Evolutionary conservation across 345 rosid genomes (phyloP), one percentile per base, ranked within the genome.

Genomic region (Salix arbutifolia): DNA sequence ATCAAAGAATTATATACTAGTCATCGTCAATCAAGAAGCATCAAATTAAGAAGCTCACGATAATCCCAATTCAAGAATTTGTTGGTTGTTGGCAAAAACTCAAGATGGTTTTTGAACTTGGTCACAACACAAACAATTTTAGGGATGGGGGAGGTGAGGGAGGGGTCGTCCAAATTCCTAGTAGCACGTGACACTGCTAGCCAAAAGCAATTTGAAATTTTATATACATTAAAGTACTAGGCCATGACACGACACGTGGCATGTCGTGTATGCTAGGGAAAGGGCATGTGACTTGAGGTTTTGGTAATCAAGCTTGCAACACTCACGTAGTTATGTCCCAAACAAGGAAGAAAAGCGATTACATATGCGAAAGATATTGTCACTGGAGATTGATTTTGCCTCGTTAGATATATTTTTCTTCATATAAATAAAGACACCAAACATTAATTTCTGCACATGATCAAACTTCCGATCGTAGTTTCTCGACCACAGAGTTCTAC

Each of bases 241-340:
- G 30, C 8, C 30, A 78, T 9, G 44, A 40, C 44, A 40, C 11
- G 44, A 40, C 44, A 40, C 44, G 44, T 40, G 44, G 74, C 90
- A 16, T 90, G 89, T 86, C 89, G 77, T 85, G 88, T 86, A 79
- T 66, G 75, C 72, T 11, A 81, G 82, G 75, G 82, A 75, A 83
- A 72, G 26, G 62, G 83, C 91, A 87, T 86, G 90, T 88, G 90
- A 83, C 26, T 52, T 37, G 44, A 40, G 44, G 44, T 40, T 40
- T 40, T 6, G 44, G 11, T 9, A 40, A 40, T 40, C 44, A 71
- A 67, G 50, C 46, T 69, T 56, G 75, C 69, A 72, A 68, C 84
- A 66, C 83, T 85, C 87, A 78, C 87, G 86, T 72, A 85, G 82
- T 77, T 79, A 69, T 84, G 88, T 87, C 82, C 81, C 83, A 67